Evolutionary conservation across 176 grass and related monocot species (phyloP), one percentile per base, ranked within the genome.

Genomic region (Ensete ventricosum): DNA sequence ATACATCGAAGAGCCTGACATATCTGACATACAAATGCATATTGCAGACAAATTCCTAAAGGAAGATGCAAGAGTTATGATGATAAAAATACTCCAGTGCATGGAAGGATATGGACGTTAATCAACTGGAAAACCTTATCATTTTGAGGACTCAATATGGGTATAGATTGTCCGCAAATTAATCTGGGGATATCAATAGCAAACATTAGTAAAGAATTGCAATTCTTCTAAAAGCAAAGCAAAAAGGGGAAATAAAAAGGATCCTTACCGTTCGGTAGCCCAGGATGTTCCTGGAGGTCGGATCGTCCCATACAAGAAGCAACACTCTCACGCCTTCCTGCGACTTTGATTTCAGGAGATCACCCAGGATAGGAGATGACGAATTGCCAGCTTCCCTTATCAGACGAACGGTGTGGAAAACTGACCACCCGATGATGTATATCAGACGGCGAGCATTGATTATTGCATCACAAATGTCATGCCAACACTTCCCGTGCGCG

Each of bases 371-470:
- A 27, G 22, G 12, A 27, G 65, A 22, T 1, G 59, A 78, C 12
- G 8, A 72, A 22, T 55, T 63, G 64, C 26, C 1, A 11, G 52
- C 72, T 26, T 90, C 87, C 22, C 91, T 81, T 52, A 89, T 17
- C 8, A 96, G 86, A 76, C 78, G 59, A 58, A 96, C 76, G 1
- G 83, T 91, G 79, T 91, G 83, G 80, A 84, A 91, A 50, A 96
- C 83, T 34, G 92, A 88, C 92, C 88, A 96, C 9, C 92, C 92
- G n/a, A 78, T 79, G 11, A 96, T 89, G 83, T 90, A 96, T 83
- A 96, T 87, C 70, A 96, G 71, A 52, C 80, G 81, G 13, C 74
- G 84, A 53, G 93, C 89, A 63, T 92, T 83, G 20, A 51, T 81
- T 69, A 97, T 97, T 57, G 90, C 88, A 78, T 90, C 49, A 27